Percentiles rank a stretch among this genome's conserved stretches.
phyloP scores from a whole-genome alignment of 2,329 filamentous ascomycete species.

The Hymenoscyphus salicellus region DNA sequence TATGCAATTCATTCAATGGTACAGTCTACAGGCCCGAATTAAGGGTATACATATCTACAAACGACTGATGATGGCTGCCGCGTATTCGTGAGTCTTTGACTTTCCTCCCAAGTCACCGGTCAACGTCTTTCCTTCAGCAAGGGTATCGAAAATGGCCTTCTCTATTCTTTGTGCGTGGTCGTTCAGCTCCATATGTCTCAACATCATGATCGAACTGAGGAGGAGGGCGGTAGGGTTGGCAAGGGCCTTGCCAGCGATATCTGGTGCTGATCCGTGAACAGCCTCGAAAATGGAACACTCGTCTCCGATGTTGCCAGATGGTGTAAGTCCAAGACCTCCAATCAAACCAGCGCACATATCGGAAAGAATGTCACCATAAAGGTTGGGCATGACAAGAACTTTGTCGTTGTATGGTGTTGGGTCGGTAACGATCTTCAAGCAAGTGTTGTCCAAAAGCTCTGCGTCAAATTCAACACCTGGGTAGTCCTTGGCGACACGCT shows the following conservation, averaged over 20 bases:
- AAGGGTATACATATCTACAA: constrained; percentile 37
- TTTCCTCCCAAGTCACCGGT: constrained; percentile 96
- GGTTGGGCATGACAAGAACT: constrained; percentile 96
- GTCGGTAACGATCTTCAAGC: constrained; percentile 97
- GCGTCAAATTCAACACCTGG: constrained; percentile 94
- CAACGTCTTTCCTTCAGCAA: constrained; percentile 92
- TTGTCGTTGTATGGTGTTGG: constrained; percentile 97
- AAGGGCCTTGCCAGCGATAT: constrained; percentile 92
- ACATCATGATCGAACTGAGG: constrained; percentile 97
- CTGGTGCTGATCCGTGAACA: constrained; percentile 93
- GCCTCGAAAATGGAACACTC: constrained; percentile 99
- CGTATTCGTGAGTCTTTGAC: constrained; percentile 93
- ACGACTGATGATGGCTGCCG: constrained; percentile 75
- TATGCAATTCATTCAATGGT: constrained; percentile 31
- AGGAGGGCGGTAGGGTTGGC: constrained; percentile 97
- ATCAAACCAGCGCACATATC: constrained; percentile 99
- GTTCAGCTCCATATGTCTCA: constrained; percentile 93
- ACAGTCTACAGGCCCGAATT: constrained; percentile 32
- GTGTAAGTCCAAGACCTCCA: constrained; percentile 92
- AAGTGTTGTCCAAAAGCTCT: constrained; percentile 98
- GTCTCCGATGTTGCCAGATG: constrained; percentile 97
- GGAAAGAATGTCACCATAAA: constrained; percentile 98
- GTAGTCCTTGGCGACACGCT: constrained; percentile 89
- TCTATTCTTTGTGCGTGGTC: constrained; percentile 85
- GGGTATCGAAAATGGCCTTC: constrained; percentile 89